phyloP scores from a whole-genome alignment of 257 asterid species.

The Jacaranda copaia region DNA sequence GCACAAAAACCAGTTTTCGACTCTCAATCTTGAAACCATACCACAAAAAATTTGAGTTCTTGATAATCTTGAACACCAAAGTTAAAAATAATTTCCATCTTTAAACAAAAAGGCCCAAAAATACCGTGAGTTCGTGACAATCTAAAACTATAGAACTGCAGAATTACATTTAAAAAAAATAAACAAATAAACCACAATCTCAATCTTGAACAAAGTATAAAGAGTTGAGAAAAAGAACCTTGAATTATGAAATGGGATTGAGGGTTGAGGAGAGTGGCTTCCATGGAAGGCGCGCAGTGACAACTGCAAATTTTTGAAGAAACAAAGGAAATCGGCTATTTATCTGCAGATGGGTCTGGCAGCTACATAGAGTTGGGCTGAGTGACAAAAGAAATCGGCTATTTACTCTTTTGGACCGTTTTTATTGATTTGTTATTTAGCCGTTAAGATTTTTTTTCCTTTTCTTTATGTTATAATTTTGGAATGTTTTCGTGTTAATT shows the following conservation, averaged over 20 bases:
- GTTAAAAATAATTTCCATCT: not conserved
- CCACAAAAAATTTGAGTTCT: not conserved
- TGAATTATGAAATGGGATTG: slow-evolving; percentile 42
- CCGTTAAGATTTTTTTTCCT: too few relatives aligned
- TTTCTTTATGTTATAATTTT: too few relatives aligned
- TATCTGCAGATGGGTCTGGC: slow-evolving; percentile 10
- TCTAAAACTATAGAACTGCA: not conserved
- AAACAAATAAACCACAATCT: not conserved
- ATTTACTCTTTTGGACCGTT: too few relatives aligned
- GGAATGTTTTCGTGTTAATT: too few relatives aligned
- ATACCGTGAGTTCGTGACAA: not conserved
- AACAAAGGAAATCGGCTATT: slow-evolving; percentile 15
- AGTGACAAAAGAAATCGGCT: too few relatives aligned
- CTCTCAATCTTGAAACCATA: not conserved
- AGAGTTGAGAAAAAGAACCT: slow-evolving; percentile 22
- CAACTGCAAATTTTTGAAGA: slow-evolving; percentile 21
- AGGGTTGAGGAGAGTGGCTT: slow-evolving; percentile 58
- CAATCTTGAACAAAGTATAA: not conserved
- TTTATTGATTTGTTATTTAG: too few relatives aligned
- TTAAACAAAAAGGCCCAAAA: slow-evolving; percentile 3
- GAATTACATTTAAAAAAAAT: too few relatives aligned
- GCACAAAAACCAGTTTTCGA: not conserved
- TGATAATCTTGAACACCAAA: not conserved
- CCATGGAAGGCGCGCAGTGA: slow-evolving; percentile 52
- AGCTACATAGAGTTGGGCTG: too few relatives aligned